Evolutionary conservation across 176 grass and related monocot species (phyloP).

Genomic region (Thinopyrum elongatum): DNA sequence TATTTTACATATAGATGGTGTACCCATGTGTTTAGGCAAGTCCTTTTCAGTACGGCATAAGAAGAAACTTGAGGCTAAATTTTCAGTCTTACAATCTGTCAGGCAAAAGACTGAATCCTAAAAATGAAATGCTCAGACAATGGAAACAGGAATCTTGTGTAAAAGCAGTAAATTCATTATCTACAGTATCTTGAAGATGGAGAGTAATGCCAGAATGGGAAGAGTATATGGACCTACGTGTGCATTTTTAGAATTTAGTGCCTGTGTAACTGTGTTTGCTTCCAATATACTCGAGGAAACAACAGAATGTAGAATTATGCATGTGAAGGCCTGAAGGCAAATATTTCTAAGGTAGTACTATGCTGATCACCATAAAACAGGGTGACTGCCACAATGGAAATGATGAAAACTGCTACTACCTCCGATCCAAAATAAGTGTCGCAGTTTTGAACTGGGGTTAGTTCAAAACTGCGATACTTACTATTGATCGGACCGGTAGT

Average conservation of each 20-base stretch:
- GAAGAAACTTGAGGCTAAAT: background rate
- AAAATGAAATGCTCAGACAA: background rate
- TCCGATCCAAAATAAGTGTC: too few species aligned
- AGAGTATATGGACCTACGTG: background rate
- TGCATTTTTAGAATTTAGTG: background rate
- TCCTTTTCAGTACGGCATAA: background rate
- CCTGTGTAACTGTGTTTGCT: background rate
- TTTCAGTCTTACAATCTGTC: background rate
- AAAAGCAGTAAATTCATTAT: background rate
- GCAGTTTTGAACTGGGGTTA: too few species aligned
- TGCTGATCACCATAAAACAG: background rate
- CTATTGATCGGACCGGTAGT: too few species aligned
- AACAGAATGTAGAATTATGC: background rate
- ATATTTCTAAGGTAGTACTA: background rate
- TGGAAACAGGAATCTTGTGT: too few species aligned
- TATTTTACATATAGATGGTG: background rate
- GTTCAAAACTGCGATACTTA: too few species aligned
- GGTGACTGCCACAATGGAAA: background rate
- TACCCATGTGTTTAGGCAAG: background rate
- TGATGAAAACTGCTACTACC: background rate
- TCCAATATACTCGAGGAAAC: constrained; percentile 9
- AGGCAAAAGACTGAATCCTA: background rate
- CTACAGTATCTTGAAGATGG: background rate
- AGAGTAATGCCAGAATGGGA: background rate
- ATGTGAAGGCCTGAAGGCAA: background rate